Percentiles rank a stretch among this genome's conserved stretches.
phyloP scores from a whole-genome alignment of 306 rosid genomes.

The Lupinus albus region DNA sequence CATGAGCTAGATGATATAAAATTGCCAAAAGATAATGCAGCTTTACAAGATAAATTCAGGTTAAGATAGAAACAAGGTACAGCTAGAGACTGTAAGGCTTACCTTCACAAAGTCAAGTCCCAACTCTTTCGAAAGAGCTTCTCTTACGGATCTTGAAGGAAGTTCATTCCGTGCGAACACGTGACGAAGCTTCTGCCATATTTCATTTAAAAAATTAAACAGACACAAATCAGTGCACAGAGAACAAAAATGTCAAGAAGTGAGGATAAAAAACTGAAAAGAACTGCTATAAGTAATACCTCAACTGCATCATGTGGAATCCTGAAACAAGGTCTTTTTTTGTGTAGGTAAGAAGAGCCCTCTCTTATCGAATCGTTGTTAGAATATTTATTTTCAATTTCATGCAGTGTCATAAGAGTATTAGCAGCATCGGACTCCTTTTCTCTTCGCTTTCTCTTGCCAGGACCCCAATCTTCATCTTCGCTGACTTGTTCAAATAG shows the following conservation, averaged over 20 bases:
- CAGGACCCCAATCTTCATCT: conserved; percentile 97
- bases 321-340: conserved; percentile 68
- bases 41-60: neutral
- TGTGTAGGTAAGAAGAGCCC: conserved; percentile 29
- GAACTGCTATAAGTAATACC: conserved; percentile 53
- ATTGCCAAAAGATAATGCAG: conserved; percentile 16
- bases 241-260: neutral
- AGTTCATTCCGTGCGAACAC: conserved; percentile 81
- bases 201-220: conserved; percentile 38
- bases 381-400: conserved; percentile 56
- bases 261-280: conserved; percentile 20
- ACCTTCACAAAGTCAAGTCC: conserved; percentile 87
- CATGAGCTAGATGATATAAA: conserved; percentile 5
- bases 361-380: conserved; percentile 35
- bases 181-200: conserved; percentile 78
- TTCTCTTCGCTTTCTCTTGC: conserved; percentile 69
- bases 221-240: conserved; percentile 18
- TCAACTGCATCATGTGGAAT: conserved; percentile 74
- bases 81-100: conserved; percentile 20
- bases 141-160: conserved; percentile 76
- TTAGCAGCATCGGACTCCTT: conserved; percentile 90
- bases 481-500: conserved; percentile 73
- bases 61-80: conserved; percentile 26
- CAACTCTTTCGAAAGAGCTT: conserved; percentile 75
- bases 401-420: conserved; percentile 89